Evolutionary conservation across 2,329 filamentous ascomycete genomes (phyloP), one percentile per base, ranked within the genome.

Genomic region (Colletotrichum agaves): DNA sequence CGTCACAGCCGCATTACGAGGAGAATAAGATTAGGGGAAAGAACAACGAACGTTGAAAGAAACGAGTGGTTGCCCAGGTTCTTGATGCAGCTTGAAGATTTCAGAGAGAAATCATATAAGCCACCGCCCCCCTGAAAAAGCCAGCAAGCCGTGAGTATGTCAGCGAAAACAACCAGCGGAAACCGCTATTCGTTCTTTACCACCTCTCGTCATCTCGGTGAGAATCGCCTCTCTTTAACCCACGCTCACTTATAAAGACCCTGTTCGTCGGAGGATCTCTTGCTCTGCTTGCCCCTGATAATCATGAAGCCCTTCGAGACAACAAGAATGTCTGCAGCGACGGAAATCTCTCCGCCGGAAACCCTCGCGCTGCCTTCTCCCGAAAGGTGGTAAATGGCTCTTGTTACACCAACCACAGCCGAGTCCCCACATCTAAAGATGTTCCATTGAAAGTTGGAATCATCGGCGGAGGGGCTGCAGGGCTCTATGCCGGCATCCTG

Each of bases 401-500:
- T 1, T 37, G 37, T 27, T 73, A 73, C 53, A 60, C 60, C 41
- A 69, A 71, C 33, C 57, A 69, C 33, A 66, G 35, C 50, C 70
- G 65, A 41, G 43, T 62, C 4, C 55, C 60, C 11, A 69, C 67
- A 2, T 63, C 67, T 1, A 59, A 58, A 2, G 69, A 60, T 17
- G 41, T 49, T 11, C 65, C 70, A 2, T 27, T 76, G 33, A 76
- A 73, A 43, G 71, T 78, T 7, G 76, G 77, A 13, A 81, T 80
- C 57, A 70, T 81, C 15, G 79, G 79, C 15, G 79, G 74, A n/a
- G 79, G 79, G 1, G 73, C 73, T 10, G 73, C 79, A 3, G 78
- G 79, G 5, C 73, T 69, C 7, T 81, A 76, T 64, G 74, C 77
- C 44, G 78, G 76, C 37, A 72, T 78, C 65, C 68, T 78, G 6